phyloP scores from a whole-genome alignment of 345 rosid species.

The Alliaria petiolata region DNA sequence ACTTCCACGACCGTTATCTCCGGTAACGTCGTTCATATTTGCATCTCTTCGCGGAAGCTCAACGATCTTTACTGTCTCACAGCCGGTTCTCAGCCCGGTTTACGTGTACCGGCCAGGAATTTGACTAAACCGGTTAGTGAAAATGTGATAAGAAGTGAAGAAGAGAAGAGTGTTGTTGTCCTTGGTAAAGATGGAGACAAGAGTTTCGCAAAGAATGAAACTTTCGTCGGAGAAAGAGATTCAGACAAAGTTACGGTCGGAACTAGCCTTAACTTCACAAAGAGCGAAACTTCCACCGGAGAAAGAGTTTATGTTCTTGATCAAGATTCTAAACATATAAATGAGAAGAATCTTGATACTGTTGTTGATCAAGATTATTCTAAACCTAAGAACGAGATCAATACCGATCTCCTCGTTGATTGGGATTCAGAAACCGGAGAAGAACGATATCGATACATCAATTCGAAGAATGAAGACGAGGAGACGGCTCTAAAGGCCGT shows the following conservation, averaged over 20 bases:
- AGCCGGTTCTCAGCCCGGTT: slow-evolving; percentile 61
- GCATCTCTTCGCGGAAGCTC: slow-evolving; percentile 78
- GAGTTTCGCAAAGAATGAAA: not conserved
- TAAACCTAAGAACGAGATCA: not conserved
- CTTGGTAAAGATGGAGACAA: slow-evolving; percentile 18
- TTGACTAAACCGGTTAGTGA: slow-evolving; percentile 9
- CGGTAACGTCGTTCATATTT: slow-evolving; percentile 57
- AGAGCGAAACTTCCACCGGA: slow-evolving; percentile 10
- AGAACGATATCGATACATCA: slow-evolving; percentile 18
- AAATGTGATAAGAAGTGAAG: slow-evolving; percentile 11
- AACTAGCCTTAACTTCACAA: not conserved
- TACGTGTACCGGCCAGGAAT: slow-evolving; percentile 33
- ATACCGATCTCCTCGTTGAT: not conserved
- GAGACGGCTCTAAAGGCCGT: slow-evolving; percentile 40
- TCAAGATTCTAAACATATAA: not conserved
- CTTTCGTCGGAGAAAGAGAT: not conserved
- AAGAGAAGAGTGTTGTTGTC: slow-evolving; percentile 6
- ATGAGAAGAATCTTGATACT: slow-evolving; percentile 5
- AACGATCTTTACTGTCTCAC: slow-evolving; percentile 76
- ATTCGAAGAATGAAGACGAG: slow-evolving; percentile 31
- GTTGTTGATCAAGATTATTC: not conserved
- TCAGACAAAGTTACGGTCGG: not conserved
- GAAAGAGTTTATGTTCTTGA: not conserved
- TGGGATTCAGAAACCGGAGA: slow-evolving; percentile 31
- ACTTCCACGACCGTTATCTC: slow-evolving; percentile 72